phyloP scores from a whole-genome alignment of 345 rosid genomes.

The Diplotaxis tenuifolia region DNA sequence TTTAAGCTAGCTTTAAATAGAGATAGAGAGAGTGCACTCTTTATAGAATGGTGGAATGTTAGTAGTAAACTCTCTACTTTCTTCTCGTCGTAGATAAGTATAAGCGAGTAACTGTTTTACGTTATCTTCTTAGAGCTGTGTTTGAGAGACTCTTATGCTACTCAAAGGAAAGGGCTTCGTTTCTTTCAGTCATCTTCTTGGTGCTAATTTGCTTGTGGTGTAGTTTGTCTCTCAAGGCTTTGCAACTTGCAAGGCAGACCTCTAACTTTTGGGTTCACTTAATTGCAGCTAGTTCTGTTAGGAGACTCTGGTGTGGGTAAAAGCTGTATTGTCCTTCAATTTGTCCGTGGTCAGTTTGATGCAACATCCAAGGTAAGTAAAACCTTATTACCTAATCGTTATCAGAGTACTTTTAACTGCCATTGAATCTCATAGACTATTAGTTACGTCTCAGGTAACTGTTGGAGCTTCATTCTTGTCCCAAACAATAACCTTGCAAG shows the following conservation, averaged over 20 bases:
- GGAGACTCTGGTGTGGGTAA: conserved; percentile 99
- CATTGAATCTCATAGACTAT: conserved; percentile 1
- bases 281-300: conserved; percentile 73
- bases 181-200: background rate
- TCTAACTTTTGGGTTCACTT: conserved; percentile 26
- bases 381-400: background rate
- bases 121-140: background rate
- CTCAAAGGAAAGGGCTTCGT: background rate
- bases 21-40: background rate
- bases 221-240: background rate
- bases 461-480: conserved; percentile 98
- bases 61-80: background rate
- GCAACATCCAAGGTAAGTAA: conserved; percentile 80
- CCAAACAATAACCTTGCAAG: conserved; percentile 95
- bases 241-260: background rate
- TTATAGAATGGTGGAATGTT: background rate
- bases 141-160: background rate
- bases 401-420: background rate
- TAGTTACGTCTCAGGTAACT: conserved; percentile 66
- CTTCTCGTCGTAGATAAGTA: background rate
- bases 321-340: conserved; percentile 97
- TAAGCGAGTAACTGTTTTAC: background rate
- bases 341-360: conserved; percentile 98
- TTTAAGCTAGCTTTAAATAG: background rate
- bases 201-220: background rate